Evolutionary conservation across 768 basidiomycete species (phyloP), one percentile per base, ranked within the genome.

Genomic region (Psilocybe azurescens): DNA sequence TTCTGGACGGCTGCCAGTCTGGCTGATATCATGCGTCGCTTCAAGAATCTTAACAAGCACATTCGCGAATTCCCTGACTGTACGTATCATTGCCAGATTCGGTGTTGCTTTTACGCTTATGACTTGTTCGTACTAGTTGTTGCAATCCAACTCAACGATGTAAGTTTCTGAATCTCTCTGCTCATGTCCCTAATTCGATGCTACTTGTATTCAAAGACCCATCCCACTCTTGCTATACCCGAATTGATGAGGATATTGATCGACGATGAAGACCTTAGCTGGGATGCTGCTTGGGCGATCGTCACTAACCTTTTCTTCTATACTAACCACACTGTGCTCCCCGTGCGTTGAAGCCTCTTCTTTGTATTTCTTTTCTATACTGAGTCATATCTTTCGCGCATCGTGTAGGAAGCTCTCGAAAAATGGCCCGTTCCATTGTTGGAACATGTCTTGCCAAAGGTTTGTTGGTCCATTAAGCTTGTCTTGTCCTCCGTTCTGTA

Each of bases 81-180:
- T 93, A 68, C 58, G 87, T 75, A 18, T 8, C 30, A n/a, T 53
- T 54, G 18, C 20, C 56, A 30, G n/a, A 14, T 29, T n/a, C 14
- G 3, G 41, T n/a, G n/a, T 5, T 44, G 13, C 3, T n/a, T 18
- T 52, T 20, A 11, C 8, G 18, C 55, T 50, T n/a, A 53, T 5
- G 9, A 65, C 61, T 62, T 36, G 41, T 33, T 60, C 53, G 24
- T 6, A 38, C 46, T 49, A 94, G 92, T 85, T 75, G 90, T 92
- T 67, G 92, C 94, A 8, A 95, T 97, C 61, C 97, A 99, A 74
- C 86, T 97, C n/a, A 97, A 97, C 70, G 95, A 95, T 65, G 92
- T 93, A 68, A 53, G 85, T 67, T n/a, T 24, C 39, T 51, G 18
- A 1, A 16, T 46, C 41, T 24, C 58, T 33, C 39, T 64, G 9